These are phyloP conservation scores for Salix brachista DNA, from an alignment of 345 rosid species.

Conservation along the genomic window DNA sequence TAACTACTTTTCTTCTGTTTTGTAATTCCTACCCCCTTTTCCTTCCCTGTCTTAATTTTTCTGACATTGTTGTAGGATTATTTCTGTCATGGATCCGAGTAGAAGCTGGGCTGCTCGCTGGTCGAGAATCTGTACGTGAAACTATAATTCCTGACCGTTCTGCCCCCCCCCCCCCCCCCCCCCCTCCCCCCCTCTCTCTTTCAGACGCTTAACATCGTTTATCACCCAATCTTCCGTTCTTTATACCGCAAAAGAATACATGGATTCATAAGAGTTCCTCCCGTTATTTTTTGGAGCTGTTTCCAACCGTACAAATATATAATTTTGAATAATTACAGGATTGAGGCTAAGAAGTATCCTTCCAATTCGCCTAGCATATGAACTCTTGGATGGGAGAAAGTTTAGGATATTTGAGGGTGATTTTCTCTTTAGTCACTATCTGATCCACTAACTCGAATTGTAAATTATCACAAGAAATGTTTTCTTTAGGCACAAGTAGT, in stretches of 20 bases:
- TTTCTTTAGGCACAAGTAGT: neutral
- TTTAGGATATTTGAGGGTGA: neutral
- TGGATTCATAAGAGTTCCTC: too few relatives aligned
- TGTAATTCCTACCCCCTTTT: too few relatives aligned
- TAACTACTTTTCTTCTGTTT: neutral
- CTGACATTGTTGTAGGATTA: constrained; percentile 44
- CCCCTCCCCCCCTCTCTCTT: neutral
- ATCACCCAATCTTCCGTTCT: neutral
- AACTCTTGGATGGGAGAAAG: neutral
- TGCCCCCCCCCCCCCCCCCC: too few relatives aligned
- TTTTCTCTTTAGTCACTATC: neutral
- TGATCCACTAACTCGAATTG: neutral
- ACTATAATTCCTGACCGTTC: too few relatives aligned
- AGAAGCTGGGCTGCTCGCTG: constrained; percentile 99
- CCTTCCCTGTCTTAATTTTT: neutral
- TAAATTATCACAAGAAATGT: neutral
- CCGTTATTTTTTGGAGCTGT: neutral
- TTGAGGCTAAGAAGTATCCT: neutral
- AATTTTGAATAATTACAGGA: neutral
- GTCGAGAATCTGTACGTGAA: constrained; percentile 74
- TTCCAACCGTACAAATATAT: neutral
- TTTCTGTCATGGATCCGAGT: constrained; percentile 90
- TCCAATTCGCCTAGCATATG: neutral
- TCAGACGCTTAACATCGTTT: neutral
- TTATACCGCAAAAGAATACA: neutral